Evolutionary conservation across 139 green algal genomes (phyloP).

Genomic region (Tetraselmis chui): DNA sequence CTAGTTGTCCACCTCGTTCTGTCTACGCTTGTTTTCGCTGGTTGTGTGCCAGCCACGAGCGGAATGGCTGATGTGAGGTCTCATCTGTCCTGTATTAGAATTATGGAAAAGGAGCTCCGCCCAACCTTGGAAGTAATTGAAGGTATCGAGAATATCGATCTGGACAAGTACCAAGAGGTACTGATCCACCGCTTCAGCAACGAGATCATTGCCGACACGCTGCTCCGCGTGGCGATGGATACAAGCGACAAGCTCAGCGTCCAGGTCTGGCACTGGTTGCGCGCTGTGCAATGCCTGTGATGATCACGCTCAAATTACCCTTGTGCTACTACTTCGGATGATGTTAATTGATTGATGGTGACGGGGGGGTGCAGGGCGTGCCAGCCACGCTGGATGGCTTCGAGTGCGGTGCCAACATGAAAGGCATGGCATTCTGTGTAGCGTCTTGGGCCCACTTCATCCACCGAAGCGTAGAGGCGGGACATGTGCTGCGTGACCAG

Average conservation of each 20-base stretch:
- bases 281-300: neutral
- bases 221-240: slow-evolving; percentile 5
- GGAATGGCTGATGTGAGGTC: no score
- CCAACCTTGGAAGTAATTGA: slow-evolving; percentile 5
- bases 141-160: slow-evolving; percentile 7
- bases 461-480: neutral
- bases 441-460: slow-evolving; percentile 2
- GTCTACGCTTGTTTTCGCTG: no score
- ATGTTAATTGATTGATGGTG: no score
- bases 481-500: neutral
- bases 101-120: slow-evolving; percentile 2
- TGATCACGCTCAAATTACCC: no score
- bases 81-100: no score
- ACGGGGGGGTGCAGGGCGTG: no score
- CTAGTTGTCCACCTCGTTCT: no score
- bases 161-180: slow-evolving; percentile 2
- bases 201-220: neutral
- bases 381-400: neutral
- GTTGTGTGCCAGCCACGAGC: no score
- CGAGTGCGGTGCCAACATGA: neutral
- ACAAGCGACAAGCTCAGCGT: slow-evolving; percentile 9
- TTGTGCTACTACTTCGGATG: no score
- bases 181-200: neutral
- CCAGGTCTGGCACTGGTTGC: neutral
- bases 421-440: slow-evolving; percentile 5